Base-by-base conservation (phyloP, 495 filamentous ascomycete species). In the Amniculicola lignicola region DNA sequence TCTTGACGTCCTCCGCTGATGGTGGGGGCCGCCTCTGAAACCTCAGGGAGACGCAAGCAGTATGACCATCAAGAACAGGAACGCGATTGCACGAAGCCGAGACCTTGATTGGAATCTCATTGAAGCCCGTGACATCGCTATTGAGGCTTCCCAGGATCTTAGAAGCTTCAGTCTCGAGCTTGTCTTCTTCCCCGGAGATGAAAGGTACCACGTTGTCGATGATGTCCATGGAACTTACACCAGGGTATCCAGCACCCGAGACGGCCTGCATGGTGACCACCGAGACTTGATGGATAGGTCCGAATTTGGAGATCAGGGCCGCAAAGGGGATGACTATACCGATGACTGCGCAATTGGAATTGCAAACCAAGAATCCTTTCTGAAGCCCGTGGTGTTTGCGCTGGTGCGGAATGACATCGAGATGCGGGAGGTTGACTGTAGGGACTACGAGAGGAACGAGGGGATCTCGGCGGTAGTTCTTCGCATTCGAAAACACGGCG, bases 261-360 rank as follows among this genome's bases (percentile, higher is more conserved):
- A 74, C 69, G 9, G 72, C 72, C 55, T 75, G 72, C 58, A 75
- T 62, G 12, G 72, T 74, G 15, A 74, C 72, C 24, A 74, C 68
- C n/a, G 61, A 67, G 49, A 71, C 73, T 29, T 64, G 48, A 5
- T 67, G 66, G 29, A 75, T 59, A 11, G 72, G 68, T 24, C 72
- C 72, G 45, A 75, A 74, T 21, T 63, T 59, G 0, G 66, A 45
- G 43, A 70, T 69, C 12, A 74, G 67, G 7, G 72, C 72, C 12
- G 70, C 72, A 57, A 72, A 70, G 5, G 72, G 70, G 31, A 74
- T 73, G 22, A 73, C 72, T 33, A 75, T 56, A 53, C 72, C 72
- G 43, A 74, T 72, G 48, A 75, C 72, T 2, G 72, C 72, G 62
- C 72, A 75, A 54, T 75, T 75, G 36, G 70, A 73, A 59, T 75